A percentile compares a stretch with the other conserved stretches of the same genome.
Evolutionary conservation across 352 stramenopile species (phyloP).

Genomic region (Hyaloperonospora brassicae): DNA sequence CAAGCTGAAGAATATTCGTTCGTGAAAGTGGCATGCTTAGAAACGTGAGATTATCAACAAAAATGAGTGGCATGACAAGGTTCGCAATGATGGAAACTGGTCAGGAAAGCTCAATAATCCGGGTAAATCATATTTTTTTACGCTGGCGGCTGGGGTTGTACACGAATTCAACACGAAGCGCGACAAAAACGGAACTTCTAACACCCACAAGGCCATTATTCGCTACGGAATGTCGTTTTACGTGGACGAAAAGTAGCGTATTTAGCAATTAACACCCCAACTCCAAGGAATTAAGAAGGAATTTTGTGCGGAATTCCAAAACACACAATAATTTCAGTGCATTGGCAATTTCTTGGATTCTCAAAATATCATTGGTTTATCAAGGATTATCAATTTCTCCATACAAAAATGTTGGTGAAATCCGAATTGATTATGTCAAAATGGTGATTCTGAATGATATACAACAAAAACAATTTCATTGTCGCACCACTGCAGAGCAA

Average conservation of each 20-base stretch:
- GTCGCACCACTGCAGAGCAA: no score
- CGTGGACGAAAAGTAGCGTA: conserved; percentile 1
- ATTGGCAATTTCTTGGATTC: no score
- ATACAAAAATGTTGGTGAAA: no score
- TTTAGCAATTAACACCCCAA: neutral
- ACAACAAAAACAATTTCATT: no score
- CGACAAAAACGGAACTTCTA: conserved; percentile 3
- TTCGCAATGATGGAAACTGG: no score
- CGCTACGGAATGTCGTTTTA: conserved; percentile 1
- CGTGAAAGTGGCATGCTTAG: conserved; percentile 13
- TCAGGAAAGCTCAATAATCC: conserved; percentile 7
- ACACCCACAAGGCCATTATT: conserved; percentile 9
- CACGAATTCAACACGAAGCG: conserved; percentile 3
- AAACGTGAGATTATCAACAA: conserved; percentile 9
- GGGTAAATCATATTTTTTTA: conserved; percentile 1
- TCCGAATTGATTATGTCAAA: no score
- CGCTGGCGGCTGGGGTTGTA: neutral
- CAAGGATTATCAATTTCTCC: no score
- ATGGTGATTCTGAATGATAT: no score
- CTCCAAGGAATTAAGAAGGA: neutral
- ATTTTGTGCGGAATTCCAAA: no score
- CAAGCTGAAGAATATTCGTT: conserved; percentile 4
- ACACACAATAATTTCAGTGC: no score
- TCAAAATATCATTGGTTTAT: no score
- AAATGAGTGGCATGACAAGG: conserved; percentile 6